These are phyloP conservation scores for Earliella scabrosa DNA, from an alignment of 1,284 basidiomycete genomes.

Conservation along the genomic window DNA sequence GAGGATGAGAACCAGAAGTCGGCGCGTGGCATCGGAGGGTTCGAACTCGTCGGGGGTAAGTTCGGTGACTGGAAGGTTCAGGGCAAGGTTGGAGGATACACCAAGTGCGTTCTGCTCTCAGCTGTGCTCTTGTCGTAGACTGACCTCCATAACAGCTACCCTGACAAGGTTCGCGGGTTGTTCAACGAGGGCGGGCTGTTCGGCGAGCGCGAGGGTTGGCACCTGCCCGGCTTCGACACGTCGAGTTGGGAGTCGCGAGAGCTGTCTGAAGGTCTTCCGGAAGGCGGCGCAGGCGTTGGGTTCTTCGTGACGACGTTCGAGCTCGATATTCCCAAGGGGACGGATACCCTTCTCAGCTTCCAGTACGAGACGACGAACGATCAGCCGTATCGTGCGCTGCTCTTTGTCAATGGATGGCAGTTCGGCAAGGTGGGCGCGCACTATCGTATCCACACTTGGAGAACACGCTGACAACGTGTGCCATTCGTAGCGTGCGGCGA, in stretches of 20 bases:
- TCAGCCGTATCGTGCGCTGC: constrained; percentile 67
- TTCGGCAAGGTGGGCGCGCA: constrained; percentile 73
- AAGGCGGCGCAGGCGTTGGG: constrained; percentile 65
- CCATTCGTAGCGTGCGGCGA: constrained; percentile 32
- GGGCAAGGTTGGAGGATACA: constrained; percentile 81
- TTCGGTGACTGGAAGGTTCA: constrained; percentile 81
- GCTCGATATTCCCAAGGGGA: constrained; percentile 57
- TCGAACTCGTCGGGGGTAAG: constrained; percentile 60
- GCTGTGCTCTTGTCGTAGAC: no score
- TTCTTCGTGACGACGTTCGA: constrained; percentile 81
- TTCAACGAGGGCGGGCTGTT: constrained; percentile 84
- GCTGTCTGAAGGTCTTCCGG: constrained; percentile 61
- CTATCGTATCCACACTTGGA: not conserved
- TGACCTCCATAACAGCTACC: constrained; percentile 48
- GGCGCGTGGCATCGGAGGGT: constrained; percentile 78
- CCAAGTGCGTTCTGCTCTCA: constrained; percentile 50
- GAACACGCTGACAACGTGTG: not conserved
- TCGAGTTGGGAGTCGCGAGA: constrained; percentile 58
- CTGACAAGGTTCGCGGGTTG: constrained; percentile 70
- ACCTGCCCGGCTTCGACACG: constrained; percentile 72
- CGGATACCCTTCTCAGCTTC: constrained; percentile 72
- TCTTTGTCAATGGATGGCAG: constrained; percentile 87
- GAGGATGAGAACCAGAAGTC: constrained; percentile 62
- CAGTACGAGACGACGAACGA: constrained; percentile 47
- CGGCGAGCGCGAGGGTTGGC: constrained; percentile 82